phyloP scores from a whole-genome alignment of 257 asterid species.

The Penstemon davidsonii region DNA sequence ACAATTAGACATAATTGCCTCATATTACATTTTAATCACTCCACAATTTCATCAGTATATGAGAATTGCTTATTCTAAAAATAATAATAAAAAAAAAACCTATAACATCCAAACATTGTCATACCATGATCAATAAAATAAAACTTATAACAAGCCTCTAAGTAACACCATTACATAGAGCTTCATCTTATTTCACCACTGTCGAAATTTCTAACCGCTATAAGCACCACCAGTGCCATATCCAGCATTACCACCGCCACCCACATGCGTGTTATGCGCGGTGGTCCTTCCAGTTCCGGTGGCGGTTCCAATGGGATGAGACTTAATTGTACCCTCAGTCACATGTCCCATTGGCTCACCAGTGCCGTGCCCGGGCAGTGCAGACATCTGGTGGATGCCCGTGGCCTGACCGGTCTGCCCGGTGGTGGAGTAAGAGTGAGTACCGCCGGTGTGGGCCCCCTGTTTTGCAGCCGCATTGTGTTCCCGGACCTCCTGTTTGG shows the following conservation, averaged over 20 bases:
- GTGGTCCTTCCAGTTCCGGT: constrained; percentile 52
- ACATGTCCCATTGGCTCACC: constrained; percentile 53
- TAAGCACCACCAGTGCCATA: constrained; percentile 46
- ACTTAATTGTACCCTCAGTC: constrained; percentile 41
- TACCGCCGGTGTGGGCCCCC: constrained; percentile 28
- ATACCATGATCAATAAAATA: too few relatives aligned
- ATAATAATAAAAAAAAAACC: too few relatives aligned
- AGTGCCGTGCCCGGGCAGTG: constrained; percentile 40
- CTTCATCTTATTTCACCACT: too few relatives aligned
- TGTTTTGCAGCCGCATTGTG: constrained; percentile 38
- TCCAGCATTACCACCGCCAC: constrained; percentile 30
- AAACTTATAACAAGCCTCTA: too few relatives aligned
- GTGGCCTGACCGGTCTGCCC: constrained; percentile 41
- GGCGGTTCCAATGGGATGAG: constrained; percentile 51
- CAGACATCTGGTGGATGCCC: too few relatives aligned
- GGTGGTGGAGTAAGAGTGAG: constrained; percentile 42
- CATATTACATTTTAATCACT: too few relatives aligned
- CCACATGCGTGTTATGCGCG: constrained; percentile 45
- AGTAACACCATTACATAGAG: too few relatives aligned
- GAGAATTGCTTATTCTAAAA: too few relatives aligned
- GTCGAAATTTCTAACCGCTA: constrained; percentile 24
- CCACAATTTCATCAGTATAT: too few relatives aligned
- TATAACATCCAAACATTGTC: too few relatives aligned
- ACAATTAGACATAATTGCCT: too few relatives aligned
- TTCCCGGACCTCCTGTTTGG: constrained; percentile 44